These are phyloP conservation scores for Candida schatavii DNA, from an alignment of 805 yeast species.

Conservation along the genomic window DNA sequence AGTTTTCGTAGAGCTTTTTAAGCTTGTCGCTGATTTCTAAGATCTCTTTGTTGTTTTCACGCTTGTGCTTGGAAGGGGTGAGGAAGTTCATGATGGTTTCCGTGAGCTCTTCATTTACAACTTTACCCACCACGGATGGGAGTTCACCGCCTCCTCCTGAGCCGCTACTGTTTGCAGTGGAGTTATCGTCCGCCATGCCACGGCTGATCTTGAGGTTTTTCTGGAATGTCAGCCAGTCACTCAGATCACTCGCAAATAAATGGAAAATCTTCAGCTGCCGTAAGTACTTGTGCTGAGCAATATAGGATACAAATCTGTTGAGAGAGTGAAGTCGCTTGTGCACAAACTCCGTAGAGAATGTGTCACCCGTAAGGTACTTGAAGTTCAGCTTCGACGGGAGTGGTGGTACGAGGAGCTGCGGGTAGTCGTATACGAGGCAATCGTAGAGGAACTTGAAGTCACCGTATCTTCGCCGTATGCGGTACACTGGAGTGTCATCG, in stretches of 20 bases:
- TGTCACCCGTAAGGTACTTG: conserved; percentile 90
- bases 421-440: conserved; percentile 71
- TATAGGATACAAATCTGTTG: conserved; percentile 68
- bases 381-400: conserved; percentile 88
- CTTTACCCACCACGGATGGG: conserved; percentile 31
- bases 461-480: conserved; percentile 76
- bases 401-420: conserved; percentile 87
- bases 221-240: conserved; percentile 71
- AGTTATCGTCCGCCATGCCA: conserved; percentile 1
- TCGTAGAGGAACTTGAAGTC: conserved; percentile 81
- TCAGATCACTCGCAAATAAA: conserved; percentile 64
- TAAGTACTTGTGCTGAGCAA: conserved; percentile 71
- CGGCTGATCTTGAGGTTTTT: conserved; percentile 45
- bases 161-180: background rate
- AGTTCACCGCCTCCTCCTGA: conserved; percentile 17
- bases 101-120: conserved; percentile 70
- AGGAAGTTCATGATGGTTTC: conserved; percentile 95
- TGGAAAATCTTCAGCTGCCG: conserved; percentile 68
- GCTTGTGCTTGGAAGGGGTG: conserved; percentile 59
- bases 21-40: conserved; percentile 70
- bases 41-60: conserved; percentile 70
- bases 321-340: conserved; percentile 77
- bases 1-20: conserved; percentile 80
- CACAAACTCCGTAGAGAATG: conserved; percentile 84
- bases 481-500: conserved; percentile 27